Evolutionary conservation across 768 basidiomycete genomes (phyloP).

Genomic region (Rhodotorula babjevae): DNA sequence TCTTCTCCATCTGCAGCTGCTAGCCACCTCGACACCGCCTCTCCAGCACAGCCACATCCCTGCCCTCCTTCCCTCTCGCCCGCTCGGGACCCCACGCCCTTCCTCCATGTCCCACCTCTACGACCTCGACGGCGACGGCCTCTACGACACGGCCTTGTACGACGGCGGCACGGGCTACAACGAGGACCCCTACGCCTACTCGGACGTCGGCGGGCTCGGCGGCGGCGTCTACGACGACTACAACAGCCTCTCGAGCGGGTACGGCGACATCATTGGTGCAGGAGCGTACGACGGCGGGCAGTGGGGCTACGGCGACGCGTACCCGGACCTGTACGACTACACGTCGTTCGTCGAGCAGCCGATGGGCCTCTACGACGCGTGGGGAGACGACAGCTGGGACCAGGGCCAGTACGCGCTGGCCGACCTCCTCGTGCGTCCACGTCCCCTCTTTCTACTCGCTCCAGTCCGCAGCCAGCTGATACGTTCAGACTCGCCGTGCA

Average conservation of each 20-base stretch:
- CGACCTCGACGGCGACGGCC: constrained; percentile 14
- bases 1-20: too few species aligned
- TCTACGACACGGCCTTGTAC: not conserved
- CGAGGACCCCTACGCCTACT: not conserved
- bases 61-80: too few species aligned
- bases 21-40: too few species aligned
- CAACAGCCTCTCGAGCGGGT: not conserved
- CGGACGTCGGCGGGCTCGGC: not conserved
- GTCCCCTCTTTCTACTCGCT: not conserved
- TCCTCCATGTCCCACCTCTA: not conserved
- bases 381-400: constrained; percentile 8
- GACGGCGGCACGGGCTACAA: not conserved
- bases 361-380: constrained; percentile 1
- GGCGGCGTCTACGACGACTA: not conserved
- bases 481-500: not conserved
- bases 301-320: not conserved
- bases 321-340: constrained; percentile 4
- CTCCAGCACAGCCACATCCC: too few species aligned
- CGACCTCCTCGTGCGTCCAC: constrained; percentile 26
- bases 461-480: not conserved
- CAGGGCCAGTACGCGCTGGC: constrained; percentile 22
- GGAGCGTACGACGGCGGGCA: too few species aligned
- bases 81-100: too few species aligned
- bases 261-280: not conserved
- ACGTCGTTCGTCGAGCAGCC: not conserved